Evolutionary conservation across 2,329 filamentous ascomycete genomes (phyloP).

Genomic region (Pseudogymnoascus sp.): DNA sequence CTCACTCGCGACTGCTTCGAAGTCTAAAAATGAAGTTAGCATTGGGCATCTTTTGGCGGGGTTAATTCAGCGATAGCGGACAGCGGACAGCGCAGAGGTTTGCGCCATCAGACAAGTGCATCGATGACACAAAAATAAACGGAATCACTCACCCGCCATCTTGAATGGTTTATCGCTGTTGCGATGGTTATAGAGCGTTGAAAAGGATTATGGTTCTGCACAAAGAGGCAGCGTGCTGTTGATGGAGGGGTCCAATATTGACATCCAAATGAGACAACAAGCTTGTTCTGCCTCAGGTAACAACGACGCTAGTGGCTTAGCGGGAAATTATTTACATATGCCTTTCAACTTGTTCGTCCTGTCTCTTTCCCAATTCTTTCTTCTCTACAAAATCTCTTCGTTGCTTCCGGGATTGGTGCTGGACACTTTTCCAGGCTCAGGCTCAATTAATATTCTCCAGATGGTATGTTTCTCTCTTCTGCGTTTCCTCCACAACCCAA

Average conservation of each 20-base stretch:
- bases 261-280: slow-evolving; percentile 9
- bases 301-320: slow-evolving; percentile 1
- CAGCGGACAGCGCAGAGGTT: neutral
- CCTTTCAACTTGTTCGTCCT: slow-evolving; percentile 10
- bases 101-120: neutral
- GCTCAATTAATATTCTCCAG: slow-evolving; percentile 23
- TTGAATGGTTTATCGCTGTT: slow-evolving; percentile 16
- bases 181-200: neutral
- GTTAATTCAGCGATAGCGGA: neutral
- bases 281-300: slow-evolving; percentile 4
- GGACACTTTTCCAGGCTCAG: neutral
- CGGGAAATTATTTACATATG: slow-evolving; percentile 10
- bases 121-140: neutral
- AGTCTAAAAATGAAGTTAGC: slow-evolving; percentile 28
- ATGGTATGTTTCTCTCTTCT: slow-evolving; percentile 20
- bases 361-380: slow-evolving; percentile 3
- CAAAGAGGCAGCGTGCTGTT: slow-evolving; percentile 2
- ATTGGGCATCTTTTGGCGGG: slow-evolving; percentile 10
- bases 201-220: neutral
- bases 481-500: slow-evolving; percentile 14
- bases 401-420: neutral
- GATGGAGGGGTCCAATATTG: slow-evolving; percentile 8
- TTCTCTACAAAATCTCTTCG: neutral
- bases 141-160: slow-evolving; percentile 25
- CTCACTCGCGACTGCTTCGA: slow-evolving; percentile 35